Evolutionary conservation across 345 rosid genomes (phyloP).

Genomic region (Pistacia vera): DNA sequence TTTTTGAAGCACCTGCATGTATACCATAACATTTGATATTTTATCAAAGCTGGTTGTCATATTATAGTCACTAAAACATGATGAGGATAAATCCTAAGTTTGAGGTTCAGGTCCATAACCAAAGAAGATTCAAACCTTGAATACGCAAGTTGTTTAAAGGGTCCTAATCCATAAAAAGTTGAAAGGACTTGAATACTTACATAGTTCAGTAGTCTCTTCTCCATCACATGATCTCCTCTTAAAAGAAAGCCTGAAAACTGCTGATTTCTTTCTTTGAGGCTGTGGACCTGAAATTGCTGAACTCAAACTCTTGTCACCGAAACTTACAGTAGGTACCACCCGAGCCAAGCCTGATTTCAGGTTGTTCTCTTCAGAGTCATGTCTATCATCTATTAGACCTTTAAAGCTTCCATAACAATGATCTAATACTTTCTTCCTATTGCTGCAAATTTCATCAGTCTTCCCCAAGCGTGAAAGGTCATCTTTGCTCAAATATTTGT

Average conservation of each 20-base stretch:
- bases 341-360: conserved; percentile 36
- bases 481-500: conserved; percentile 29
- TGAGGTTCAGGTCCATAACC: not conserved
- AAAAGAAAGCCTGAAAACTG: conserved; percentile 59
- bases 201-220: conserved; percentile 48
- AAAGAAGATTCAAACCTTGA: not conserved
- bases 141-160: not conserved
- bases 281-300: conserved; percentile 18
- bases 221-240: conserved; percentile 71
- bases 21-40: not conserved
- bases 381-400: conserved; percentile 35
- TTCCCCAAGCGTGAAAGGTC: conserved; percentile 36
- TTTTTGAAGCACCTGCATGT: conserved; percentile 59
- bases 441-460: conserved; percentile 35
- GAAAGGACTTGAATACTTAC: conserved; percentile 35
- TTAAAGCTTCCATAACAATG: conserved; percentile 43
- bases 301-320: conserved; percentile 36
- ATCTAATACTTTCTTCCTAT: conserved; percentile 39
- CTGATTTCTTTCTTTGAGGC: conserved; percentile 48
- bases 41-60: not conserved
- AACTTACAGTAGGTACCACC: conserved; percentile 48
- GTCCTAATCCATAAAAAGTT: not conserved
- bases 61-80: not conserved
- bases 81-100: not conserved
- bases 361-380: conserved; percentile 30